Base-by-base conservation (phyloP, 352 stramenopile species). In the Pythium scleroteichum region DNA sequence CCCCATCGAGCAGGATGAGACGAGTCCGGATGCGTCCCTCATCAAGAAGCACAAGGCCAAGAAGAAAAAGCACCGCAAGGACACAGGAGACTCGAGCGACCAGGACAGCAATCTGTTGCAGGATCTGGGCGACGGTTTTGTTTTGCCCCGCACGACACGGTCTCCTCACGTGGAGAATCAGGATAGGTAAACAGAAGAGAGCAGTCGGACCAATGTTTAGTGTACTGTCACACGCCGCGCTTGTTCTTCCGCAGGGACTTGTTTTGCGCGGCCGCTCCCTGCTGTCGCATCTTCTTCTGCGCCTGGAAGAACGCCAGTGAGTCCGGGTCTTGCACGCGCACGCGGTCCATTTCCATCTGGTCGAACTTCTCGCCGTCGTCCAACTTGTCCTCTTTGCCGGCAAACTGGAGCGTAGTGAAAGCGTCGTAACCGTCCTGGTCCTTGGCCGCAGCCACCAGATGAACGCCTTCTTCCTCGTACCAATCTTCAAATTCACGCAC, bases 331-430 rank as follows among this genome's bases (percentile, higher is more conserved):
- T 97, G 78, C 1, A 79, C 74, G n/a, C 75, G 67, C 9, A 98
- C 71, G 33, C 90, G 82, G 12, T 97, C 88, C 3, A 96, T 66
- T 63, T 97, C 90, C 77, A 97, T 88, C 55, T 93, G 84, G 26
- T 97, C 90, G 41, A 97, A 97, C 58, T 94, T 85, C 68, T 97
- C 92, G 32, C 87, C 85, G 53, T 97, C 90, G 57, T 97, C 92
- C 3, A 97, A 71, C 39, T 90, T 84, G 68, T 97, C 88, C 26
- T 87, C 76, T 22, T 80, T 79, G 17, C 38, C 70, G 10, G 27
- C 51, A 20, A 71, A 69, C 12, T 50, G 41, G 26, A 65, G 41
- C 10, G 46, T 26, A 22, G 32, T 49, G 22, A 63, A 65, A 12
- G 41, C 49, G 16, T 39, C 51, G 44, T 58, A 47, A 14, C 51